Evolutionary conservation across 2,329 filamentous ascomycete species (phyloP), one percentile per base, ranked within the genome.

Genomic region (Capronia coronata): DNA sequence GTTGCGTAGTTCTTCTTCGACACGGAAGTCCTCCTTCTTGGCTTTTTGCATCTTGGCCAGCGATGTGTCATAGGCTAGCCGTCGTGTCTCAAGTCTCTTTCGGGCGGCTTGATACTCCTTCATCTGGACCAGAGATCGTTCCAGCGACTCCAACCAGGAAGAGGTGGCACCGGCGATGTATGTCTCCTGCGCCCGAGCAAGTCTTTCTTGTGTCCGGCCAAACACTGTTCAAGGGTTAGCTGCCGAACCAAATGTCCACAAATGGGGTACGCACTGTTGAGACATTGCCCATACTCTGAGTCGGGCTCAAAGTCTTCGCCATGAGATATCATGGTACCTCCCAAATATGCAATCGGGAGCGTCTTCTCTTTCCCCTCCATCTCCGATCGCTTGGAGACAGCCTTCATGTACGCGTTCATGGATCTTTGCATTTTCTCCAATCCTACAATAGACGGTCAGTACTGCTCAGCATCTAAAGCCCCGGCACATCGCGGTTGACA

Each of bases 41-140:
- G 85, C 83, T 69, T 95, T 96, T 63, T 94, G 84, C 80, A 95
- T 83, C 74, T 95, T 96, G 56, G 82, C 80, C 41, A 88, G 82
- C 54, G 86, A 90, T 27, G 91, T 85, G 66, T 97, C 91, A 67
- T 94, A 96, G 56, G 89, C 89, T 50, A 97, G 75, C 52, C 91
- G 82, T 51, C 91, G 83, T 63, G 75, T 86, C 66, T 97, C 93
- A 58, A 97, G 84, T 79, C 94, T 96, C 79, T 93, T 96, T 64
- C 91, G 85, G 43, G 91, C 81, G 58, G 79, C 76, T 84, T 96
- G 89, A 62, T 95, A 97, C 64, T 97, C 93, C 67, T 94, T 96
- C 87, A 97, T 91, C 77, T 95, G 93, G 29, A 87, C 83, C 45
- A 95, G 70, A 21, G 86, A 94, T 58, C 89, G 77, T 67, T 97